Base-by-base conservation (phyloP, 805 yeast species). In the Hanseniaspora lachancei region DNA sequence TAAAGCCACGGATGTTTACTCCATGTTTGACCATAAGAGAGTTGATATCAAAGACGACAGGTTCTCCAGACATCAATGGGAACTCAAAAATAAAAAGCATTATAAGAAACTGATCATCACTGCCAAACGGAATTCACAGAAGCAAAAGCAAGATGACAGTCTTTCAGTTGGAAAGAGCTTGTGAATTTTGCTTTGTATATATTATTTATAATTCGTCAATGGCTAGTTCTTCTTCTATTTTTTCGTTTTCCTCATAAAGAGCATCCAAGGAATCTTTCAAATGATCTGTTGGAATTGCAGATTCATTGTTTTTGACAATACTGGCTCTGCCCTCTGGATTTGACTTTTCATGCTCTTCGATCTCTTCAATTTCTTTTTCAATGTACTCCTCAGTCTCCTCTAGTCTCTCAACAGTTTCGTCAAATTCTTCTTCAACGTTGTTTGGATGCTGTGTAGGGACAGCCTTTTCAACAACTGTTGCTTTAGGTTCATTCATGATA, bases 21-120 rank as follows among this genome's bases (percentile, higher is more conserved):
- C 40, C 6, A 50, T 51, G 58, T 35, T 56, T 35, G 55, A 61
- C 47, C 61, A 60, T 38, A 54, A 61, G 46, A 48, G 65, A 41
- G 34, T 57, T 9, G 62, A 65, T 9, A 70, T 77, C 34, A 69
- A 73, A 43, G 79, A 70, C 51, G 78, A 77, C 60, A 71, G 70
- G 58, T 78, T 78, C 55, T 74, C 72, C 59, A 70, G 73, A 18
- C 67, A 63, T 42, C 68, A 69, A 23, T 78, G 82, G 82, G 64
- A 68, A 42, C 59, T 60, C 6, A 62, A 66, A 18, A 73, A 76
- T 60, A 61, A 63, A 8, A 65, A 66, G 38, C 77, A 76, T 48
- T 78, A 74, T 55, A 66, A 60, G 47, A 62, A 59, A 32, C 64
- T 78, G 47, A 68, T 68, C 13, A 63, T 60, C 23, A 69, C 69